A percentile compares a stretch with the other conserved stretches of the same genome.
phyloP scores from a whole-genome alignment of 2,329 filamentous ascomycete species.

The Diaporthe citriasiana region DNA sequence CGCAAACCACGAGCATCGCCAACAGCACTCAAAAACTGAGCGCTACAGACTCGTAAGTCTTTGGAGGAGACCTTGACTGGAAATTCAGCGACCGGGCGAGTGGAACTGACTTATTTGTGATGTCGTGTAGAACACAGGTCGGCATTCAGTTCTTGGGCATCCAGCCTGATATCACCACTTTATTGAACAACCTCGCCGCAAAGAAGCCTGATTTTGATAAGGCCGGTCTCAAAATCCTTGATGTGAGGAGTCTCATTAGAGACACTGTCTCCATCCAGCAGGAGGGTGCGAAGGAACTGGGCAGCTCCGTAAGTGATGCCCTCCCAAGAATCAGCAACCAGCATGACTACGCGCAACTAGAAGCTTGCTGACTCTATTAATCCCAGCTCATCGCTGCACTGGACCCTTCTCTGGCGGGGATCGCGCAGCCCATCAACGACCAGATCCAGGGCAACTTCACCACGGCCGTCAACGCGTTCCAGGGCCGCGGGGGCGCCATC shows the following conservation, averaged over 20 bases:
- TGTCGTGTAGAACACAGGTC: background rate
- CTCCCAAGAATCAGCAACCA: background rate
- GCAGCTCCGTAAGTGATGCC: background rate
- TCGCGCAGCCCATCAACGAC: conserved; percentile 35
- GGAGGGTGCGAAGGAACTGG: conserved; percentile 4
- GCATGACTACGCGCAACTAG: background rate
- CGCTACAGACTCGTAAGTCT: conserved; percentile 26
- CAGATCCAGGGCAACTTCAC: conserved; percentile 39
- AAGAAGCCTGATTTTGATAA: conserved; percentile 29
- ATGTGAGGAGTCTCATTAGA: conserved; percentile 32
- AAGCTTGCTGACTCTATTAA: background rate
- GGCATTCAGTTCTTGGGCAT: conserved; percentile 26
- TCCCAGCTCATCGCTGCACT: conserved; percentile 21
- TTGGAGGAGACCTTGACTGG: no score
- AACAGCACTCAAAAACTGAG: conserved; percentile 1
- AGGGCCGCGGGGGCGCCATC: conserved; percentile 32
- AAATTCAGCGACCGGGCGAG: fast-evolving
- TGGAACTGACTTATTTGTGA: background rate
- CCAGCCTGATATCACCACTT: conserved; percentile 28
- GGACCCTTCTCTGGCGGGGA: conserved; percentile 23
- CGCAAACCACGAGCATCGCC: background rate
- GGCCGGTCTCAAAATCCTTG: conserved; percentile 23
- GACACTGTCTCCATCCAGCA: conserved; percentile 33
- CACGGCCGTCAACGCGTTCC: conserved; percentile 20
- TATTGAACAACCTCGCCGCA: conserved; percentile 21